A percentile compares a stretch with the other conserved stretches of the same genome.
Evolutionary conservation across 176 grass and related monocot species (phyloP).

Genomic region (Triticum monococcum): DNA sequence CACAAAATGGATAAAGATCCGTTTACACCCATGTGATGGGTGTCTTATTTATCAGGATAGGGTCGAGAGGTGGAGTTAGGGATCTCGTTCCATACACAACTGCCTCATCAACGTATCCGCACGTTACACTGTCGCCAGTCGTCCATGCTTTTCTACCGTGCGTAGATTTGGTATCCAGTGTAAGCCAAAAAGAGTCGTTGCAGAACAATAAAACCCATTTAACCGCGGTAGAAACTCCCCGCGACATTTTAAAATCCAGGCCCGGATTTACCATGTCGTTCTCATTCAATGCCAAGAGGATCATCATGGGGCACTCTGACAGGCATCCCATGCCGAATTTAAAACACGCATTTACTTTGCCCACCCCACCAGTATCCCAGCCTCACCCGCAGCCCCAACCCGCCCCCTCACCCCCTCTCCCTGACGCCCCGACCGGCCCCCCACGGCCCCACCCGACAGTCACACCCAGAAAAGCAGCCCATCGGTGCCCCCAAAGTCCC

Average conservation of each 20-base stretch:
- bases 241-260: conserved; percentile 1
- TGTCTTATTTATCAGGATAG: too few species aligned
- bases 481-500: background rate
- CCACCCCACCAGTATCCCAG: background rate
- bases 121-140: background rate
- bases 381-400: background rate
- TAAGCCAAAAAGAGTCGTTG: background rate
- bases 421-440: rapidly evolving
- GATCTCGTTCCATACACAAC: too few species aligned
- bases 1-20: too few species aligned
- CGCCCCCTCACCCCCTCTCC: too few species aligned
- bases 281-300: conserved; percentile 30
- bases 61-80: too few species aligned
- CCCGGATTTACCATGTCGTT: conserved; percentile 3
- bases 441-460: background rate
- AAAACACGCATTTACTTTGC: conserved; percentile 35
- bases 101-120: too few species aligned
- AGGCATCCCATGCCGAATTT: conserved; percentile 44
- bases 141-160: background rate
- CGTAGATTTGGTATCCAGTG: background rate
- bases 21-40: too few species aligned
- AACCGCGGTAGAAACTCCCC: conserved; percentile 22
- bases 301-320: conserved; percentile 28
- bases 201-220: background rate
- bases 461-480: too few species aligned